Base-by-base conservation (phyloP, 352 stramenopile genomes). In the Blastocystis sp. region DNA sequence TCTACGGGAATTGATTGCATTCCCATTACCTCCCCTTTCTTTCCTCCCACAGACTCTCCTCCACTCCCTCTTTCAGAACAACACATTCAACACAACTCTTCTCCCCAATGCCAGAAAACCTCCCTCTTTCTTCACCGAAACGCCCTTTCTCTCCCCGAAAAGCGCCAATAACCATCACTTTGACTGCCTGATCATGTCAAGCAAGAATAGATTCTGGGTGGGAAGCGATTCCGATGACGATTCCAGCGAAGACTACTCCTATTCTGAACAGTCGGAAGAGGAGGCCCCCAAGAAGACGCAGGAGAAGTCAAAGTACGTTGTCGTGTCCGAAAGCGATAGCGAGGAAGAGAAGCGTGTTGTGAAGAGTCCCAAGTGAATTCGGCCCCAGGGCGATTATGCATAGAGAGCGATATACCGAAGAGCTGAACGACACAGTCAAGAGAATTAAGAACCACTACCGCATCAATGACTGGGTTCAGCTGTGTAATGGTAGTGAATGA, bases 321-420 rank as follows among this genome's bases (percentile, higher is more conserved):
- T 77, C n/a, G 34, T 60, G 11, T 77, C 66, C 21, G 66, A 77
- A n/a, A 77, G 66, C 66, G 66, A 77, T 45, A 77, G 66, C 43
- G 74, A 84, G 64, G 74, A 84, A 71, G 74, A 84, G 62, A 84
- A 84, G 43, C 57, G 74, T 28, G 52, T 84, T 57, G 74, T 84
- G 7, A 84, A 66, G 19, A 17, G 28, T 43, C 74, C 74, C n/a
- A 84, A 77, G 66, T 77, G 66, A 59, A 42, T 61, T 28, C 2
- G 66, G 2, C n/a, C 38, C 2, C 24, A 54, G 34, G 28, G 66
- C 43, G 66, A 40, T 77, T 52, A 52, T 59, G 19, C 60, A n/a
- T 60, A 77, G 62, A 71, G 74, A 71, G 24, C 17, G 38, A 71
- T 84, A 57, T 21, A 43, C 64, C 3, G 74, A 84, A n/a, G 74